Evolutionary conservation across 2,329 filamentous ascomycete genomes (phyloP), one percentile per base, ranked within the genome.

Genomic region (Fonsecaea monophora): DNA sequence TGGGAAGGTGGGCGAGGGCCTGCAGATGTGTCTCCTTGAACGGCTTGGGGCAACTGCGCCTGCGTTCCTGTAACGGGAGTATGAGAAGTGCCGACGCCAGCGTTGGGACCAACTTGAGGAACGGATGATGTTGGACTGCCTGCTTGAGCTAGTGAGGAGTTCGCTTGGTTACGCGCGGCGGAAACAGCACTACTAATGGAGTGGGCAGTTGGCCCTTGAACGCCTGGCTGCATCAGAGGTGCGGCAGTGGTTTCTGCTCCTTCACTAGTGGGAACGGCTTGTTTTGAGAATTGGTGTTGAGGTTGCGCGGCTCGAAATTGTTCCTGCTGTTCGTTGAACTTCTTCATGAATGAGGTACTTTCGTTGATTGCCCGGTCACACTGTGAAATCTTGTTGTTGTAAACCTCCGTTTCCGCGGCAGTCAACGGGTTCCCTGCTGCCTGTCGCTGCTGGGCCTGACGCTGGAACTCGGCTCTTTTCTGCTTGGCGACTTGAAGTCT

Each of bases 271-370:
- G 64, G 67, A 42, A 71, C 67, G 7, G 53, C 64, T 55, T 66
- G 74, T 62, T 67, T 71, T 54, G 62, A 73, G 67, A 62, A 72
- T 60, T 37, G 70, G 68, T 74, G 68, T 50, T 71, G 73, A 38
- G 66, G 69, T 55, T 73, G 68, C 21, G 76, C 62, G 73, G 70
- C 63, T 76, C 69, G 80, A 71, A 82, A 82, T 50, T 72, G 75
- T 61, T 82, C 80, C 68, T 83, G 81, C 67, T 83, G 81, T 50
- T 82, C 79, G 61, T 80, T 81, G 74, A 83, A 83, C 64, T 82
- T 82, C 45, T 74, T 77, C 67, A 83, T 72, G 66, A 82, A 83
- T 12, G 80, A 79, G 53, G 76, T 79, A n/a, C 80, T 80, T 68
- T 83, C 81, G 35, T 60, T 65, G 18, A 74, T 65, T 4, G 69